These are phyloP conservation scores for Fusarium piperis DNA, from an alignment of 2,329 filamentous ascomycete genomes.

Conservation along the genomic window DNA sequence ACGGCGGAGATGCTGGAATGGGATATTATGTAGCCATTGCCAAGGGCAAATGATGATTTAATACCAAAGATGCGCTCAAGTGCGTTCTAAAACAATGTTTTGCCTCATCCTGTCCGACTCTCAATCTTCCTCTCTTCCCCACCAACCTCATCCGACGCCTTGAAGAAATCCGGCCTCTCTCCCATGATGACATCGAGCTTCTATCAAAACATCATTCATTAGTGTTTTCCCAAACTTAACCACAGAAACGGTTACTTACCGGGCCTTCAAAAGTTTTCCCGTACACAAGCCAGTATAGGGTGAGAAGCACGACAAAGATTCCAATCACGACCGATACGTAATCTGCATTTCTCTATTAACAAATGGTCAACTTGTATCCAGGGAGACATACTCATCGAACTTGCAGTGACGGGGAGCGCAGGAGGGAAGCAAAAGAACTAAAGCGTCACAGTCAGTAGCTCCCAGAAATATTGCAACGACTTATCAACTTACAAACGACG, in stretches of 20 bases:
- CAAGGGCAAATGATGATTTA: neutral
- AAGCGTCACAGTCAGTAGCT: rapidly evolving
- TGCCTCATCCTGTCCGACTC: neutral
- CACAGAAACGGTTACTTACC: neutral
- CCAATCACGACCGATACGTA: slow-evolving; percentile 51
- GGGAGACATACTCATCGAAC: slow-evolving; percentile 25
- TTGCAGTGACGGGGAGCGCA: slow-evolving; percentile 22
- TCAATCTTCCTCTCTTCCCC: slow-evolving; percentile 23
- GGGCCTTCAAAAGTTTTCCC: slow-evolving; percentile 33
- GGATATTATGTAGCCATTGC: neutral
- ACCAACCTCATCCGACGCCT: slow-evolving; percentile 20
- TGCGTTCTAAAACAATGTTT: too few relatives aligned
- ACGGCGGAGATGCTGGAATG: neutral
- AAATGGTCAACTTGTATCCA: rapidly evolving
- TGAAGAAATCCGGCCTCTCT: slow-evolving; percentile 6
- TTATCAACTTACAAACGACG: slow-evolving; percentile 14
- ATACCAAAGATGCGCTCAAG: too few relatives aligned
- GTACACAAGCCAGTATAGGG: slow-evolving; percentile 20
- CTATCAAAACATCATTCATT: neutral
- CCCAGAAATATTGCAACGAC: neutral
- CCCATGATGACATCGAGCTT: slow-evolving; percentile 25
- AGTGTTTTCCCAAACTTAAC: rapidly evolving
- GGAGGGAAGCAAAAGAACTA: slow-evolving; percentile 38
- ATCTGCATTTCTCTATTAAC: slow-evolving; percentile 32
- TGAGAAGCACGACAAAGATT: slow-evolving; percentile 41